These are phyloP conservation scores for Aureobasidium sp. DNA, from an alignment of 2,329 filamentous ascomycete genomes.

Conservation along the genomic window DNA sequence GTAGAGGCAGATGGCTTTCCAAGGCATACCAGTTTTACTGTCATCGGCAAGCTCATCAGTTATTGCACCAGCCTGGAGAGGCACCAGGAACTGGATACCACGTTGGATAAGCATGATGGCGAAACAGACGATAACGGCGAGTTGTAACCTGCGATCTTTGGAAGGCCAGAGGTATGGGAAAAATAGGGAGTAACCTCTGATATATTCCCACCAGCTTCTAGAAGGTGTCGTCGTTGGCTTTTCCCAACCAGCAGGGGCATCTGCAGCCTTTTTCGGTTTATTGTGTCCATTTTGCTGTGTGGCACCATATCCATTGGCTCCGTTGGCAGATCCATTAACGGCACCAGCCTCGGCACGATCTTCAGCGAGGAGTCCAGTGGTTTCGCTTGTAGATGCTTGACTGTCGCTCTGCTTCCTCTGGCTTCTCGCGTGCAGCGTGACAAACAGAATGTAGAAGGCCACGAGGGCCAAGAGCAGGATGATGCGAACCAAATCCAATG, in stretches of 20 bases:
- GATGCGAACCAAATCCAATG: conserved; percentile 61
- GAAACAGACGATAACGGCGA: conserved; percentile 78
- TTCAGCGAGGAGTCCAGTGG: conserved; percentile 55
- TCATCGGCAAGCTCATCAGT: conserved; percentile 63
- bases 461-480: conserved; percentile 55
- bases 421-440: conserved; percentile 33
- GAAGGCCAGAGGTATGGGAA: conserved; percentile 96
- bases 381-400: conserved; percentile 47
- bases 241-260: conserved; percentile 68
- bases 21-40: conserved; percentile 54
- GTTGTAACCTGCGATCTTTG: conserved; percentile 66
- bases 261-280: conserved; percentile 19
- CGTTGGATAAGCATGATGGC: conserved; percentile 72
- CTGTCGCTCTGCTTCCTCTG: conserved; percentile 35
- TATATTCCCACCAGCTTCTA: conserved; percentile 93
- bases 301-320: conserved; percentile 44
- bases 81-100: conserved; percentile 78
- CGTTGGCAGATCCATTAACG: conserved; percentile 41
- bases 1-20: conserved; percentile 67
- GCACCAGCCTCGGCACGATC: conserved; percentile 37
- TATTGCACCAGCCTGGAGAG: conserved; percentile 70
- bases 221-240: conserved; percentile 78
- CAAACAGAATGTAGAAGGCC: conserved; percentile 53
- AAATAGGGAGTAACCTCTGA: conserved; percentile 85
- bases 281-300: conserved; percentile 42